Percentiles rank a stretch among this genome's conserved stretches.
Evolutionary conservation across 2,329 filamentous ascomycete species (phyloP).

Genomic region (Salinomyces thailandicus): DNA sequence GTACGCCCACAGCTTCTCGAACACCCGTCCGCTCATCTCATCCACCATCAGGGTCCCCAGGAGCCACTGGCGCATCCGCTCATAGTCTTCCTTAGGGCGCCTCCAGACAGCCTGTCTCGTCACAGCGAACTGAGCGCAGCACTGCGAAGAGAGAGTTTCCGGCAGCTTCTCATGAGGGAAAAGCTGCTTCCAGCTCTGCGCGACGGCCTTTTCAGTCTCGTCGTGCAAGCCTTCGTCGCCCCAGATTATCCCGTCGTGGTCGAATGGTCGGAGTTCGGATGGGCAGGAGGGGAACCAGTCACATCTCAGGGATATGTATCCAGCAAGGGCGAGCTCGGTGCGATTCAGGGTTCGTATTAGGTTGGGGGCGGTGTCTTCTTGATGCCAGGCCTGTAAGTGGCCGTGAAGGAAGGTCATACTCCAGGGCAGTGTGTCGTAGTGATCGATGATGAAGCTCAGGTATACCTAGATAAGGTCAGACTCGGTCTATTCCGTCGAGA

Average conservation of each 20-base stretch:
- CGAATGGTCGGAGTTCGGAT: constrained; percentile 4
- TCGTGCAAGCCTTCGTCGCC: constrained; percentile 21
- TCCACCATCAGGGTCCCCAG: constrained; percentile 37
- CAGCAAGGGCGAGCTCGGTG: constrained; percentile 36
- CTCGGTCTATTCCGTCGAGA: neutral
- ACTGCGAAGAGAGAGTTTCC: constrained; percentile 38
- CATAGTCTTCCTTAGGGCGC: constrained; percentile 39
- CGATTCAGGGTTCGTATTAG: constrained; percentile 16
- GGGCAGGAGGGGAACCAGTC: constrained; percentile 43
- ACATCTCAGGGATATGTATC: constrained; percentile 47
- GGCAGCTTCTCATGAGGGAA: constrained; percentile 36
- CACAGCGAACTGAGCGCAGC: constrained; percentile 47
- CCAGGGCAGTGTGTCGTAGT: constrained; percentile 38
- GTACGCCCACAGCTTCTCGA: constrained; percentile 50
- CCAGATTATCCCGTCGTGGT: constrained; percentile 13
- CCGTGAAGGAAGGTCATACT: constrained; percentile 24
- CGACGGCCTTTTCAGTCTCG: constrained; percentile 29
- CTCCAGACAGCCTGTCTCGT: constrained; percentile 37
- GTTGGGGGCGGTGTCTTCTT: constrained; percentile 11
- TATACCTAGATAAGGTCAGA: constrained; percentile 21
- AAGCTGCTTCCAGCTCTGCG: constrained; percentile 36
- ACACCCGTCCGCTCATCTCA: constrained; percentile 41
- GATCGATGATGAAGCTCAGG: constrained; percentile 35
- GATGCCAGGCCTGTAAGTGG: constrained; percentile 11
- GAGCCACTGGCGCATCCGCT: constrained; percentile 41